Conservation (phyloP, 2,329 filamentous ascomycete genomes). For the Bipolaris oryzae region DNA sequence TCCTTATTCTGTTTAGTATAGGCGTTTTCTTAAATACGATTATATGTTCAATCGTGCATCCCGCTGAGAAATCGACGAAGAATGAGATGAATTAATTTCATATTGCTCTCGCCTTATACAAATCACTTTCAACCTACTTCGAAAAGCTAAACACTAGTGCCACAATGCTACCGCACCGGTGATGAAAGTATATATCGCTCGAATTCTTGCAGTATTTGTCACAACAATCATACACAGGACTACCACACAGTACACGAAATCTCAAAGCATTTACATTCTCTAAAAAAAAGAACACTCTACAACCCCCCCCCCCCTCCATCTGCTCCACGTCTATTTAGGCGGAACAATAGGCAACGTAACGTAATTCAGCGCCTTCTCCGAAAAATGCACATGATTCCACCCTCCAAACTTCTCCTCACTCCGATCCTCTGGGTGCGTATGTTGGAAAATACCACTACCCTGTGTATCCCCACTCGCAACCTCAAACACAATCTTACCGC, state of each 20-base stretch:
- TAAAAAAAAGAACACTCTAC: no score
- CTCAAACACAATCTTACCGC: conserved; percentile 62
- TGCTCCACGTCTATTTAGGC: conserved; percentile 30
- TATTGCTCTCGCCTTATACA: neutral
- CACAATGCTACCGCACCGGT: no score
- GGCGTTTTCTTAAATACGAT: neutral
- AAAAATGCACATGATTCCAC: conserved; percentile 61
- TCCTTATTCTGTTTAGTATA: neutral
- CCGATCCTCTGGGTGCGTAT: conserved; percentile 58
- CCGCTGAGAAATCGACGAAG: no score
- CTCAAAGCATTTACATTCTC: no score
- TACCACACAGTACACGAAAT: no score
- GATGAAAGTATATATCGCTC: no score
- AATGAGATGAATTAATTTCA: neutral
- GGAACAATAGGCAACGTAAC: conserved; percentile 61
- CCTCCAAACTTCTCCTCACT: conserved; percentile 54
- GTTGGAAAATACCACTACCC: conserved; percentile 63
- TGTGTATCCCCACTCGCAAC: conserved; percentile 62
- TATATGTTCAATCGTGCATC: neutral
- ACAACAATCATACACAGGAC: no score
- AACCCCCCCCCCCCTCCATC: no score
- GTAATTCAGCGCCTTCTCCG: conserved; percentile 57
- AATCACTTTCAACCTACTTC: no score
- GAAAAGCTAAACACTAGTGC: no score
- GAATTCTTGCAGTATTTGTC: no score